Base-by-base conservation (phyloP, 805 yeast genomes). In the Candida jianshihensis region DNA sequence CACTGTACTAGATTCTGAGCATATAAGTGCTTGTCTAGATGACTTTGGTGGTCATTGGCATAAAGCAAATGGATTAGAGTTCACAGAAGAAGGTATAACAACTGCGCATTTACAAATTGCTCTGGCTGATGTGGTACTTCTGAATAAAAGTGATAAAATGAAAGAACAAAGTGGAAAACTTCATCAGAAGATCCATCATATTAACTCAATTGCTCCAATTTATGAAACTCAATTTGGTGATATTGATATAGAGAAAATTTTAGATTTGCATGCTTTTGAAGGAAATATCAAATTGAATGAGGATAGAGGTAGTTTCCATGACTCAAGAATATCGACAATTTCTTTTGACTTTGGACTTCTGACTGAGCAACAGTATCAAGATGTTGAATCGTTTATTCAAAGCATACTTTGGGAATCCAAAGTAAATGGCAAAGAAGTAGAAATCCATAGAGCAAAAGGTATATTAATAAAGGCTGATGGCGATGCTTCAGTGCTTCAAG, bases 101-200 rank as follows among this genome's bases (percentile, higher is more conserved):
- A 81, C 95, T 2, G 97, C 97, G 0, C 88, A 83, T 53, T 65
- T 86, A 22, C 98, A 92, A 61, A 71, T 92, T 16, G 95, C 96
- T 0, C 63, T 88, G 54, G 96, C 97, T 0, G 98, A 92, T 57
- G 75, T 75, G 6, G 67, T 92, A 1, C 50, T 92, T 10, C 44
- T 92, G 41, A 92, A 92, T 60, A 92, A 92, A 57, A 58, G 74
- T 29, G 98, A 92, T 50, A 67, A 58, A 14, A 44, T 73, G 3
- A 56, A 62, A 8, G 46, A 44, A 0, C 44, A 51, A 8, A 51
- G 63, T 10, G 49, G 51, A 0, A 47, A 43, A 2, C 57, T 82
- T 10, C 50, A 55, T 15, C 35, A 40, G 1, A 62, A 71, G 26
- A 57, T 86, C 2, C 50, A 50, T 15, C 49, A 64, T 1, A 83